phyloP scores from a whole-genome alignment of 192 early-diverging fungal species.

The Gaertneriomyces sp. region DNA sequence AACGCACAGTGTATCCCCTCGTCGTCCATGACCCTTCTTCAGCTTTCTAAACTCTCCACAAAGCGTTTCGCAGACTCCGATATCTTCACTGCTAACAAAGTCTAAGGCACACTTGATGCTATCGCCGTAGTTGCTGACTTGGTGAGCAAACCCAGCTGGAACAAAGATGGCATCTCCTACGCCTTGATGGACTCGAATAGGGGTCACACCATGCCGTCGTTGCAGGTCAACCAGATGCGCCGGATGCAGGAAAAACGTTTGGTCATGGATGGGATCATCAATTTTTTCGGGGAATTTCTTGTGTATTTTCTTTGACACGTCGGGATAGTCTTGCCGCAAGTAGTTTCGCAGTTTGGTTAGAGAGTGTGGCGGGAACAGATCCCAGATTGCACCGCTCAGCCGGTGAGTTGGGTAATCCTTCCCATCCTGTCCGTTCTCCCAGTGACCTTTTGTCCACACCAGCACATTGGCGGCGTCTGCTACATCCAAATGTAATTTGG shows the following conservation, averaged over 20 bases:
- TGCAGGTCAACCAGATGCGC: slow-evolving; percentile 39
- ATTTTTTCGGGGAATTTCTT: neutral
- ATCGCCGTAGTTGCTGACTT: slow-evolving; percentile 65
- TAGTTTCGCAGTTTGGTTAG: slow-evolving; percentile 4
- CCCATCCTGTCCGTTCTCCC: neutral
- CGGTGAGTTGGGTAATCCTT: neutral
- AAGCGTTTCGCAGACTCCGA: slow-evolving; percentile 42
- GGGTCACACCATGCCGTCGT: slow-evolving; percentile 33
- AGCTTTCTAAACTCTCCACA: slow-evolving; percentile 52
- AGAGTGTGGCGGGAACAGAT: slow-evolving; percentile 21
- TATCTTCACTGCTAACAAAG: slow-evolving; percentile 63
- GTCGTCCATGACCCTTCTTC: slow-evolving; percentile 29
- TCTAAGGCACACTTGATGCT: slow-evolving; percentile 71
- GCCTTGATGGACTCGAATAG: slow-evolving; percentile 62
- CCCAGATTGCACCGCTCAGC: slow-evolving; percentile 23
- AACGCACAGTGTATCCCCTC: slow-evolving; percentile 34
- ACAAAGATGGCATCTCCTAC: slow-evolving; percentile 74
- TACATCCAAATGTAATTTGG: slow-evolving; percentile 74
- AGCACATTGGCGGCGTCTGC: slow-evolving; percentile 78
- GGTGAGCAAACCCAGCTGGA: slow-evolving; percentile 72
- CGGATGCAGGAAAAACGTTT: slow-evolving; percentile 58
- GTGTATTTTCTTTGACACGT: neutral
- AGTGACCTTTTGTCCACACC: slow-evolving; percentile 40
- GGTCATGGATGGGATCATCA: slow-evolving; percentile 65
- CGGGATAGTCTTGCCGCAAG: slow-evolving; percentile 3